A percentile compares a stretch with the other conserved stretches of the same genome.
phyloP scores from a whole-genome alignment of 345 rosid genomes.

The Alliaria petiolata region DNA sequence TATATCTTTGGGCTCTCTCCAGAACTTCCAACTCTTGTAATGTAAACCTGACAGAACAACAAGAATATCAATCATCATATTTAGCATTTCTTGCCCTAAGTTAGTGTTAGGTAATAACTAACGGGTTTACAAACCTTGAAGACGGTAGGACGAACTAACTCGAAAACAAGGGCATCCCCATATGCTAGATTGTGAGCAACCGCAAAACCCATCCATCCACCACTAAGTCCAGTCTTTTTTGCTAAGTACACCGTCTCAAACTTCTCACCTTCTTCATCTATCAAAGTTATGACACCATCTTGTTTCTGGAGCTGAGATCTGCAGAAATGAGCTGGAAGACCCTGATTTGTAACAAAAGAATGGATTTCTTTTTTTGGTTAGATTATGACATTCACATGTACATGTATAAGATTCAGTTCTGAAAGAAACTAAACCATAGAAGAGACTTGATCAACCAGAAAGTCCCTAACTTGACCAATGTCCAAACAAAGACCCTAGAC shows the following conservation, averaged over 20 bases:
- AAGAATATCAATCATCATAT: neutral
- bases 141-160: slow-evolving; percentile 50
- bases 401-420: neutral
- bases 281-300: slow-evolving; percentile 49
- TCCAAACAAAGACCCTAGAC: neutral
- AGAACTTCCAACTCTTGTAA: slow-evolving; percentile 13
- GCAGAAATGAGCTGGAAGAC: slow-evolving; percentile 78
- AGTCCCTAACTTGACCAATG: no score
- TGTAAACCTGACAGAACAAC: slow-evolving; percentile 16
- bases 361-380: neutral
- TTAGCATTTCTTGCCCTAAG: neutral
- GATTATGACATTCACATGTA: neutral
- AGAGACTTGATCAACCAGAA: neutral
- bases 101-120: neutral
- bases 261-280: slow-evolving; percentile 54
- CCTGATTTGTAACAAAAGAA: slow-evolving; percentile 36
- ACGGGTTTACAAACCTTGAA: slow-evolving; percentile 52
- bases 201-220: slow-evolving; percentile 88
- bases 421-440: neutral
- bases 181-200: slow-evolving; percentile 61
- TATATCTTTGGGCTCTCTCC: slow-evolving; percentile 14
- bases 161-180: slow-evolving; percentile 84
- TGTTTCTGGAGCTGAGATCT: slow-evolving; percentile 47
- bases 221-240: slow-evolving; percentile 76
- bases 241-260: slow-evolving; percentile 56